Conservation (phyloP, 768 basidiomycete genomes). For the Auriscalpium microsporum region DNA sequence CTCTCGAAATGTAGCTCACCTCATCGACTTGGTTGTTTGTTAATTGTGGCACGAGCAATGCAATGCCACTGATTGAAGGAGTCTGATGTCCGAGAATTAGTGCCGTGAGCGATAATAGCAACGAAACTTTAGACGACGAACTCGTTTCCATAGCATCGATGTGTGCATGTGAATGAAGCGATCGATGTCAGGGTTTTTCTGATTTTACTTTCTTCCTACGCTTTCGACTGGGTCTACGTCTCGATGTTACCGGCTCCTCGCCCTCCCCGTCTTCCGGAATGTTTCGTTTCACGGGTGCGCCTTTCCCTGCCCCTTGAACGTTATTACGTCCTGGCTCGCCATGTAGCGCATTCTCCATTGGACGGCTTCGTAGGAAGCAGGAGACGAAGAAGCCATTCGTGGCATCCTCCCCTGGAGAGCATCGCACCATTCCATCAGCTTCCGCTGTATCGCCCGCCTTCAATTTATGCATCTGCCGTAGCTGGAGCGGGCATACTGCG, state of each 20-base stretch:
- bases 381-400: constrained; percentile 98
- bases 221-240: constrained; percentile 1
- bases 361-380: constrained; percentile 55
- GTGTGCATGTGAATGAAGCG: neutral
- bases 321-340: neutral
- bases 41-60: constrained; percentile 5
- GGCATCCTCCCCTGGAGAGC: constrained; percentile 72
- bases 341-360: neutral
- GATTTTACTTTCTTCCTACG: neutral
- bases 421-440: constrained; percentile 59
- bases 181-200: neutral
- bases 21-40: constrained; percentile 14
- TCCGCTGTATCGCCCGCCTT: constrained; percentile 30
- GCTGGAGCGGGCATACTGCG: neutral
- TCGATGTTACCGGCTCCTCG: neutral
- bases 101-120: neutral
- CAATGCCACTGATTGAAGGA: constrained; percentile 11
- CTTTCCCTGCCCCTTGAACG: neutral
- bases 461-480: neutral
- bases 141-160: neutral
- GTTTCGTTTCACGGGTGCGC: constrained; percentile 4
- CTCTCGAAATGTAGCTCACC: constrained; percentile 17
- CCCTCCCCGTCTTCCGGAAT: neutral
- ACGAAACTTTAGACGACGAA: neutral
- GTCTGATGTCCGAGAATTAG: neutral